Percentiles rank a stretch among this genome's conserved stretches.
Conservation (phyloP, 2,329 filamentous ascomycete species). For the Fusarium armeniacum region DNA sequence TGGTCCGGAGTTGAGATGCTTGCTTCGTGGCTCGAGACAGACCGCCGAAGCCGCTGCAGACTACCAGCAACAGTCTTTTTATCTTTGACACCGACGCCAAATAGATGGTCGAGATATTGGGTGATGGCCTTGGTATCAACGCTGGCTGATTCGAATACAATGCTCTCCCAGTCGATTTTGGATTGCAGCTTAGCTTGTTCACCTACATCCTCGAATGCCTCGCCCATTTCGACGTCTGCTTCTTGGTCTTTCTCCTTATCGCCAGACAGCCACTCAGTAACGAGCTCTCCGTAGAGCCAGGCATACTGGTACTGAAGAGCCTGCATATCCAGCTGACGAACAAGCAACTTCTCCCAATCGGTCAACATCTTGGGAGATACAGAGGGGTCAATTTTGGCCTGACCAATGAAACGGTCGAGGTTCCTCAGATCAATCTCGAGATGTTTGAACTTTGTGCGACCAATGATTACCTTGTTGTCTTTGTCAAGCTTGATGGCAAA, state of each 20-base stretch:
- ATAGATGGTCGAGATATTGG: slow-evolving; percentile 59
- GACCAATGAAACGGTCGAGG: slow-evolving; percentile 57
- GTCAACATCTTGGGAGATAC: slow-evolving; percentile 54
- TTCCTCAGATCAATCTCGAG: slow-evolving; percentile 56
- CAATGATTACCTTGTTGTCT: slow-evolving; percentile 42
- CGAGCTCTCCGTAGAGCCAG: slow-evolving; percentile 61
- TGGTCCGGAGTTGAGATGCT: slow-evolving; percentile 51
- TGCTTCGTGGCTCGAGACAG: slow-evolving; percentile 53
- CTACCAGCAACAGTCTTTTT: slow-evolving; percentile 47
- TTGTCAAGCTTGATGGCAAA: slow-evolving; percentile 54
- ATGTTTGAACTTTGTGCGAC: slow-evolving; percentile 45
- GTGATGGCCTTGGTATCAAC: slow-evolving; percentile 57
- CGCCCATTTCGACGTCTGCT: slow-evolving; percentile 50
- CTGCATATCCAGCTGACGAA: slow-evolving; percentile 58
- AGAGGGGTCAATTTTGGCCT: slow-evolving; percentile 59
- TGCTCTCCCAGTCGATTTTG: slow-evolving; percentile 59
- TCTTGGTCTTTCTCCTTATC: slow-evolving; percentile 39
- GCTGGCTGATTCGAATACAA: slow-evolving; percentile 58
- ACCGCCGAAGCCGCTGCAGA: slow-evolving; percentile 47
- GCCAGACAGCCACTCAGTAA: slow-evolving; percentile 62
- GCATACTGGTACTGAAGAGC: slow-evolving; percentile 61
- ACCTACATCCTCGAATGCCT: slow-evolving; percentile 59
- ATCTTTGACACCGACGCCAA: slow-evolving; percentile 49
- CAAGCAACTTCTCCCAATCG: slow-evolving; percentile 55
- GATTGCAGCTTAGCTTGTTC: slow-evolving; percentile 58